phyloP scores from a whole-genome alignment of 306 rosid genomes.

The Abrus precatorius region DNA sequence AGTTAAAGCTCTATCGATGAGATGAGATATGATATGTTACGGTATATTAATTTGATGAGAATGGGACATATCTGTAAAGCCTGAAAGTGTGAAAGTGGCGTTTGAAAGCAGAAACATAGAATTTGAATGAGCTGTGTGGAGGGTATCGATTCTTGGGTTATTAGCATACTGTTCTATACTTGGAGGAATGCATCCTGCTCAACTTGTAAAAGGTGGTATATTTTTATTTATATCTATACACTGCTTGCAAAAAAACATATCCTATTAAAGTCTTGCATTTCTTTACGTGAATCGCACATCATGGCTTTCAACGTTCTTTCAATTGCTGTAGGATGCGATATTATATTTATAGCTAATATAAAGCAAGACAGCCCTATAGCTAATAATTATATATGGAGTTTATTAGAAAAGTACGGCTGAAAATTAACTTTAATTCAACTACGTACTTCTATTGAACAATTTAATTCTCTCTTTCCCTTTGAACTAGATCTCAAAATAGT shows the following conservation, averaged over 20 bases:
- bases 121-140: conserved; percentile 29
- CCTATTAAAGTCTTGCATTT: conserved; percentile 29
- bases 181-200: neutral
- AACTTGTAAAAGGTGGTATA: conserved; percentile 40
- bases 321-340: conserved; percentile 4
- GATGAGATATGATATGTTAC: conserved; percentile 21
- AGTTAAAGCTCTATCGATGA: conserved; percentile 24
- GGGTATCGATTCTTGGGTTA: conserved; percentile 40
- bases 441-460: neutral
- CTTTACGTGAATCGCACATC: conserved; percentile 38
- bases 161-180: neutral
- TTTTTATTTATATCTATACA: conserved; percentile 37
- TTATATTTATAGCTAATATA: neutral
- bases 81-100: conserved; percentile 35
- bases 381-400: neutral
- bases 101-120: conserved; percentile 37
- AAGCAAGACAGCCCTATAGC: neutral
- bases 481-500: neutral
- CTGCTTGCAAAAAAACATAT: conserved; percentile 45
- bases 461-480: neutral
- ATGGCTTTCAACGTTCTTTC: conserved; percentile 41
- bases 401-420: neutral
- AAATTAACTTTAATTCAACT: neutral
- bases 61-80: conserved; percentile 41
- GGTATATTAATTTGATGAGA: conserved; percentile 28